phyloP scores from a whole-genome alignment of 2,329 filamentous ascomycete genomes.

The Aspergillus oerlinghausenensis region DNA sequence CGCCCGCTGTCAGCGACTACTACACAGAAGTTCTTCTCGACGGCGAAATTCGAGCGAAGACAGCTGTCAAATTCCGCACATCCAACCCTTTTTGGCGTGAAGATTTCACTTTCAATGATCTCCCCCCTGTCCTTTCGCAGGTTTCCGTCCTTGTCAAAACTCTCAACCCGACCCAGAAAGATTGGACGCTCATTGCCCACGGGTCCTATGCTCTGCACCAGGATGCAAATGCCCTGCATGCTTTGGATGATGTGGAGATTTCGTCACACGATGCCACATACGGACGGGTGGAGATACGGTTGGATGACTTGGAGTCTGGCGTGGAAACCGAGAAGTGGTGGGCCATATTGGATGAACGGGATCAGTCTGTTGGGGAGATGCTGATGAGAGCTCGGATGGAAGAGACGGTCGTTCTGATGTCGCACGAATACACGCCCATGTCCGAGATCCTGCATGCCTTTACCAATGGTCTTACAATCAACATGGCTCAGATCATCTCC shows the following conservation, averaged over 20 bases:
- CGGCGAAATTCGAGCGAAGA: constrained; percentile 46
- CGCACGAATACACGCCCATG: constrained; percentile 77
- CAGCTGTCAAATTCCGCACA: constrained; percentile 44
- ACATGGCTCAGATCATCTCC: constrained; percentile 75
- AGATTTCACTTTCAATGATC: constrained; percentile 44
- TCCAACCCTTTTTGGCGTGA: constrained; percentile 47
- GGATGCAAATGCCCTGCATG: constrained; percentile 36
- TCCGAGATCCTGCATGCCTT: constrained; percentile 83
- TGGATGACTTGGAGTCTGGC: constrained; percentile 72
- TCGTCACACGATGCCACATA: constrained; percentile 44
- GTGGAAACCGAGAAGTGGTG: constrained; percentile 86
- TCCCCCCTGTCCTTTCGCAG: constrained; percentile 45
- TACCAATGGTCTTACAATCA: constrained; percentile 73
- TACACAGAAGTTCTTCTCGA: constrained; percentile 47
- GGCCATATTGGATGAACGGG: constrained; percentile 70
- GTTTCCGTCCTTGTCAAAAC: constrained; percentile 44
- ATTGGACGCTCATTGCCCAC: constrained; percentile 47
- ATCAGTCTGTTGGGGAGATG: constrained; percentile 75
- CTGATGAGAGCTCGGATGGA: constrained; percentile 78
- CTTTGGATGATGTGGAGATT: constrained; percentile 44
- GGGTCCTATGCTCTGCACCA: constrained; percentile 40
- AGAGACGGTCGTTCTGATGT: constrained; percentile 83
- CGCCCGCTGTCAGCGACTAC: constrained; percentile 37
- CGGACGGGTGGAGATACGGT: constrained; percentile 68
- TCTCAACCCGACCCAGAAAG: constrained; percentile 44